These are phyloP conservation scores for Rhizoclosmatium sp. DNA, from an alignment of 192 early-diverging fungal species.

Conservation along the genomic window DNA sequence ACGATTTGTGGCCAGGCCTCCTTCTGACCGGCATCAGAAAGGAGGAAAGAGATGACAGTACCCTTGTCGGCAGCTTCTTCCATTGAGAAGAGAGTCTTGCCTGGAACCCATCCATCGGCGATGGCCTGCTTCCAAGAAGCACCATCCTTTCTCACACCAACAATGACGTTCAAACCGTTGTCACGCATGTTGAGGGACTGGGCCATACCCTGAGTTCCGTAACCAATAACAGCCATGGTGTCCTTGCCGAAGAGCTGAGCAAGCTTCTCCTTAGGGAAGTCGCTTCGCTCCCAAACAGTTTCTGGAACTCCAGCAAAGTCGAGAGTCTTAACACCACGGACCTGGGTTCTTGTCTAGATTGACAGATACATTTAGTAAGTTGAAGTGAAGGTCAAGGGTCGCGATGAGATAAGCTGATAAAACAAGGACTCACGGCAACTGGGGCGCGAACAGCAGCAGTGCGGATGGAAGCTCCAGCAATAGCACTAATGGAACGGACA, in stretches of 20 bases:
- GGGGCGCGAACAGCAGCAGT: constrained; percentile 14
- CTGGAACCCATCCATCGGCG: constrained; percentile 94
- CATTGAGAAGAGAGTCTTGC: constrained; percentile 94
- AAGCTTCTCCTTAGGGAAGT: constrained; percentile 93
- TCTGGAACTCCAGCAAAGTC: constrained; percentile 94
- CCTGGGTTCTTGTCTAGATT: not conserved
- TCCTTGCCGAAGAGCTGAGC: constrained; percentile 92
- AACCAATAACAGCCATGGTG: constrained; percentile 90
- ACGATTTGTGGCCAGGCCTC: constrained; percentile 87
- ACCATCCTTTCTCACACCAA: constrained; percentile 89
- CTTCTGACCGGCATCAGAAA: constrained; percentile 96
- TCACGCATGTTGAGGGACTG: constrained; percentile 95
- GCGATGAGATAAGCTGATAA: not conserved
- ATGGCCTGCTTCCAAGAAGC: constrained; percentile 91
- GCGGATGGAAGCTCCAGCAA: constrained; percentile 36
- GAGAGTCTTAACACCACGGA: constrained; percentile 88
- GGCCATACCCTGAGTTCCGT: constrained; percentile 94
- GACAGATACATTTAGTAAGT: not conserved
- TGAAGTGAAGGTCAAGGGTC: not conserved
- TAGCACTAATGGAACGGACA: constrained; percentile 24
- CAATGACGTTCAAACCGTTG: constrained; percentile 95
- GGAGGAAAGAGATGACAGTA: constrained; percentile 90
- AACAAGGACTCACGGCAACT: constrained; percentile 2
- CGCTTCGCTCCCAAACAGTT: constrained; percentile 91
- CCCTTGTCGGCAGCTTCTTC: constrained; percentile 90